A percentile compares a stretch with the other conserved stretches of the same genome.
These are phyloP conservation scores for Haberlea rhodopensis DNA, from an alignment of 257 asterid genomes.

Conservation along the genomic window DNA sequence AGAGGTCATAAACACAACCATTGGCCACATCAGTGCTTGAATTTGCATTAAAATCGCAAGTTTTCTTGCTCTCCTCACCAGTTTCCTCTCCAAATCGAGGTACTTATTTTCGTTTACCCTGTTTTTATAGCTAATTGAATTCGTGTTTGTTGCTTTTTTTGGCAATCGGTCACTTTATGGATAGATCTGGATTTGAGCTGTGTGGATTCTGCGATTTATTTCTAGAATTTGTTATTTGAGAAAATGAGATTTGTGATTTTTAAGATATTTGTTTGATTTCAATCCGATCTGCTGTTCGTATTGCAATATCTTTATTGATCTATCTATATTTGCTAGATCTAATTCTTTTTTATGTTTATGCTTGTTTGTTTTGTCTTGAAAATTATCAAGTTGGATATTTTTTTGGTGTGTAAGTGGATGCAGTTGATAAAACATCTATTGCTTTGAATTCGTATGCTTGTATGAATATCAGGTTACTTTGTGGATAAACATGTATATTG, in stretches of 20 bases:
- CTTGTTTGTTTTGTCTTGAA: not conserved
- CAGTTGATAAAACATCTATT: not conserved
- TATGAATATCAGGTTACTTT: not conserved
- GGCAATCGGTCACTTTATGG: not conserved
- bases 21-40: not conserved
- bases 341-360: not conserved
- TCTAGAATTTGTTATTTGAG: not conserved
- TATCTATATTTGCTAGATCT: not conserved
- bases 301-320: not conserved
- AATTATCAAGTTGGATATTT: not conserved
- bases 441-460: not conserved
- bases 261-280: not conserved
- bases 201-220: not conserved
- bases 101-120: not conserved
- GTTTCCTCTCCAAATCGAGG: conserved; percentile 9
- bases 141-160: not conserved
- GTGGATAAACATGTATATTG: not conserved
- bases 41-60: conserved; percentile 8
- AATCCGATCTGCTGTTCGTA: conserved; percentile 1
- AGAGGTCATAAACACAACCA: not conserved
- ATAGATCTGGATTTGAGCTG: not conserved
- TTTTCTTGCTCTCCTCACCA: conserved; percentile 9
- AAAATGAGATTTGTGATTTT: not conserved
- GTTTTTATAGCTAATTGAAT: not conserved
- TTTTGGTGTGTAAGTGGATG: not conserved